These are phyloP conservation scores for Citrus sinensis DNA, from an alignment of 345 rosid genomes.

Conservation along the genomic window DVS_A1.0 CM039163.1:42019501-42020000, in stretches of 20 bases:
- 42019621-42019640: conserved; percentile 96
- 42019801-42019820: background rate
- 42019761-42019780: background rate
- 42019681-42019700: conserved; percentile 47
- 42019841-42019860: too few species aligned
- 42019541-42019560: conserved; percentile 40
- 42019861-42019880: too few species aligned
- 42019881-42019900: background rate
- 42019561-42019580: conserved; percentile 42
- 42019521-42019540: background rate
- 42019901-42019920: background rate
- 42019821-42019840: background rate
- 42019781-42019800: background rate
- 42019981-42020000: background rate
- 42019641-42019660: conserved; percentile 65
- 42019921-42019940: background rate
- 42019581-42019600: conserved; percentile 44
- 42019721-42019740: background rate
- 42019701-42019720: conserved; percentile 10
- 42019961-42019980: background rate
- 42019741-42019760: background rate
- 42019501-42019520: background rate
- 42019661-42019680: conserved; percentile 43
- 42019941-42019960: conserved; percentile 1
- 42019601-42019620: conserved; percentile 67